A percentile compares a stretch with the other conserved stretches of the same genome.
Conservation (phyloP, 208 protist species). For the Leishmania turanica region DNA sequence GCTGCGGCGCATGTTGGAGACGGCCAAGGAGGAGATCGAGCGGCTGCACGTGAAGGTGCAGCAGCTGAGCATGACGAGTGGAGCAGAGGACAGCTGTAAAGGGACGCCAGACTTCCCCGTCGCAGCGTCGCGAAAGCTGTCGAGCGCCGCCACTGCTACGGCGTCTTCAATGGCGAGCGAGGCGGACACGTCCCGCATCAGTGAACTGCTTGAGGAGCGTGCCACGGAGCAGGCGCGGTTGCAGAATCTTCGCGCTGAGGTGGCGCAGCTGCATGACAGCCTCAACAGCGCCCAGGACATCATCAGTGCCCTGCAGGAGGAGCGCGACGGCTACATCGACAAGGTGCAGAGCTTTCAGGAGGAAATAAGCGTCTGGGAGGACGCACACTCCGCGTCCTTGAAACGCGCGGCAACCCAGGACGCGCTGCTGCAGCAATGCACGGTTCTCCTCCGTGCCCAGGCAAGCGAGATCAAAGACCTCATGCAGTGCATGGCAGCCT, state of each 20-base stretch:
- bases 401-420: slow-evolving; percentile 37
- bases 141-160: slow-evolving; percentile 13
- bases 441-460: slow-evolving; percentile 30
- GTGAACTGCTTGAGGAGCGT: slow-evolving; percentile 41
- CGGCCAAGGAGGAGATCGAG: slow-evolving; percentile 71
- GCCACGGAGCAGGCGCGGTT: slow-evolving; percentile 44
- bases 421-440: slow-evolving; percentile 31
- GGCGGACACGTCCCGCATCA: slow-evolving; percentile 22
- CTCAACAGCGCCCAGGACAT: slow-evolving; percentile 42
- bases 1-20: slow-evolving; percentile 71
- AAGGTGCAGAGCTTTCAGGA: slow-evolving; percentile 41
- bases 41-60: slow-evolving; percentile 38
- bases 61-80: slow-evolving; percentile 12
- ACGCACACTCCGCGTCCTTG: slow-evolving; percentile 43
- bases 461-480: slow-evolving; percentile 41
- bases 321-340: slow-evolving; percentile 43
- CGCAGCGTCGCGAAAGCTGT: slow-evolving; percentile 13
- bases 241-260: slow-evolving; percentile 37
- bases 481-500: slow-evolving; percentile 36
- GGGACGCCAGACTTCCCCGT: slow-evolving; percentile 8
- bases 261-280: slow-evolving; percentile 48
- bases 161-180: background rate
- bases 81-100: background rate
- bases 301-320: slow-evolving; percentile 40
- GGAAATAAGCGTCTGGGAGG: slow-evolving; percentile 74